Evolutionary conservation across 306 rosid species (phyloP).

Genomic region (Quercus variabilis): DNA sequence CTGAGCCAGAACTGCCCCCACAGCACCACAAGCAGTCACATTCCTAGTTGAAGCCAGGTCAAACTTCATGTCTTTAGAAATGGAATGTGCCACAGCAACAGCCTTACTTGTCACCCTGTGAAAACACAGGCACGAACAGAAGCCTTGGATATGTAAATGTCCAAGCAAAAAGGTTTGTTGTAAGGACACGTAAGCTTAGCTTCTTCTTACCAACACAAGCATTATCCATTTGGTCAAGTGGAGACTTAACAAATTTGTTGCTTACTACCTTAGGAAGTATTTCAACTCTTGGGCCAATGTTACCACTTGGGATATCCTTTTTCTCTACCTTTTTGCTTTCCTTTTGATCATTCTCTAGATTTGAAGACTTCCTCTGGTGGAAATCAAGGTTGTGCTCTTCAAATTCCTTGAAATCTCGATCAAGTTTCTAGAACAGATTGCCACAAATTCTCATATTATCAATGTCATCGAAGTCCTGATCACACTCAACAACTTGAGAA

Average conservation of each 20-base stretch:
- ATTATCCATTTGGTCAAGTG: constrained; percentile 20
- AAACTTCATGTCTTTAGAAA: constrained; percentile 79
- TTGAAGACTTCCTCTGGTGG: constrained; percentile 57
- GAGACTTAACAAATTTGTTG: not conserved
- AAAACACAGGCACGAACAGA: constrained; percentile 82
- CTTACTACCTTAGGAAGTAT: constrained; percentile 30
- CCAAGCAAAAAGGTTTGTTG: constrained; percentile 88
- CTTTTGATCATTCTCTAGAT: constrained; percentile 26
- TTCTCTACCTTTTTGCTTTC: constrained; percentile 22
- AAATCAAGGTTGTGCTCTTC: constrained; percentile 79
- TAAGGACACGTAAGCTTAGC: constrained; percentile 71
- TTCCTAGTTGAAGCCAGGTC: constrained; percentile 70
- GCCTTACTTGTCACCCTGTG: constrained; percentile 82
- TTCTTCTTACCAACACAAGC: constrained; percentile 35
- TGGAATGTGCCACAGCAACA: constrained; percentile 83
- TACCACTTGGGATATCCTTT: constrained; percentile 21
- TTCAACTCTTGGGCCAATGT: constrained; percentile 19
- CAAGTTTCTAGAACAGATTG: constrained; percentile 68
- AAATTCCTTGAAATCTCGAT: constrained; percentile 72
- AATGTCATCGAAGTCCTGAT: too few species aligned
- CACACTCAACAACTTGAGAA: too few species aligned
- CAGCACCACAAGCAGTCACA: constrained; percentile 74
- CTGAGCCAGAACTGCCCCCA: constrained; percentile 75
- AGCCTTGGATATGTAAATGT: constrained; percentile 79
- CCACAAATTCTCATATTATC: constrained; percentile 74